A percentile compares a stretch with the other conserved stretches of the same genome.
Evolutionary conservation across 495 filamentous ascomycete genomes (phyloP).

Genomic region (Peziza echinospora): DNA sequence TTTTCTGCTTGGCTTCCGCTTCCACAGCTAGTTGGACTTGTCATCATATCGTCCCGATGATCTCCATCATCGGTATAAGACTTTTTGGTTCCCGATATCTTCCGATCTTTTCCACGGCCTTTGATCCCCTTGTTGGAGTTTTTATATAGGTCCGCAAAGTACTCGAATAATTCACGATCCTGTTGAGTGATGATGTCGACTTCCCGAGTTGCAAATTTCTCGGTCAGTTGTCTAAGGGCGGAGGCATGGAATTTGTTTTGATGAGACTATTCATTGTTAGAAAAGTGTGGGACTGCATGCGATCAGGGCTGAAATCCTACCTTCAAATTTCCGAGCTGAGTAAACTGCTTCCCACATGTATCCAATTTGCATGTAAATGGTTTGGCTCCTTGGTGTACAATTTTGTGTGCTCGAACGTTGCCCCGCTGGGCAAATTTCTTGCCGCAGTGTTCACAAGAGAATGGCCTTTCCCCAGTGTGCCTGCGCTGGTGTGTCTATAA

Average conservation of each 20-base stretch:
- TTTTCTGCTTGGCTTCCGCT: not conserved
- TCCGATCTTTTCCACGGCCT: conserved; percentile 70
- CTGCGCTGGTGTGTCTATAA: conserved; percentile 73
- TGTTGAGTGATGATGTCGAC: conserved; percentile 37
- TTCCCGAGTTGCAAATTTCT: conserved; percentile 48
- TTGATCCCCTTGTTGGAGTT: conserved; percentile 90
- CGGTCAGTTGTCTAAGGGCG: conserved; percentile 48
- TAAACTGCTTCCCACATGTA: conserved; percentile 66
- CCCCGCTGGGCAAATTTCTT: conserved; percentile 68
- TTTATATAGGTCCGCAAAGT: conserved; percentile 75
- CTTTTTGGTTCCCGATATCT: conserved; percentile 22
- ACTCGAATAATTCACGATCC: conserved; percentile 66
- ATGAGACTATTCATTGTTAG: conserved; percentile 42
- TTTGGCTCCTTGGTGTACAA: conserved; percentile 55
- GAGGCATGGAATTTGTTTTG: conserved; percentile 78
- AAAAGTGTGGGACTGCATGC: conserved; percentile 6
- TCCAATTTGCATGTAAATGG: conserved; percentile 66
- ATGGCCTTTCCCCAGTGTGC: conserved; percentile 76
- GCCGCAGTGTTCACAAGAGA: conserved; percentile 58
- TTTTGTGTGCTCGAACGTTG: conserved; percentile 71
- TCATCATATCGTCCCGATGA: not conserved
- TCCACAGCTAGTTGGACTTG: not conserved
- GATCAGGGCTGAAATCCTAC: conserved; percentile 23
- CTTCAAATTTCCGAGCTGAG: conserved; percentile 76
- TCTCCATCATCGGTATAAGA: conserved; percentile 11